Conservation (phyloP, 257 asterid species). For the Nyctanthes arbortristis region DNA sequence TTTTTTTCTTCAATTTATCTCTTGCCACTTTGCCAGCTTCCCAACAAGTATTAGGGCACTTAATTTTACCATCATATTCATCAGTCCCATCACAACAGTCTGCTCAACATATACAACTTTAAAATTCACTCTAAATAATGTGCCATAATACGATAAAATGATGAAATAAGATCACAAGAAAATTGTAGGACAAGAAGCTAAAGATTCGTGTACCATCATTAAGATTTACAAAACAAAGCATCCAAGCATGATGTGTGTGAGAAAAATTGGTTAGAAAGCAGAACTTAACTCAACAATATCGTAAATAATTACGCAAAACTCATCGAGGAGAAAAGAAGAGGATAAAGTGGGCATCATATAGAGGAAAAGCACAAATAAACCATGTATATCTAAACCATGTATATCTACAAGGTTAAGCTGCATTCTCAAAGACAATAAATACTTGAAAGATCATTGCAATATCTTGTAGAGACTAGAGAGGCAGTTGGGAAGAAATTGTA, state of each 20-base stretch:
- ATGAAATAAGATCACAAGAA: not conserved
- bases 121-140: not conserved
- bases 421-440: not conserved
- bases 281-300: not conserved
- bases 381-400: too few relatives aligned
- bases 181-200: not conserved
- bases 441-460: not conserved
- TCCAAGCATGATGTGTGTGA: not conserved
- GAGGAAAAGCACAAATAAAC: not conserved
- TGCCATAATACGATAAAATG: slow-evolving; percentile 5
- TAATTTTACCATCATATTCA: slow-evolving; percentile 76
- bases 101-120: slow-evolving; percentile 38
- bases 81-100: slow-evolving; percentile 99
- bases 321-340: not conserved
- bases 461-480: not conserved
- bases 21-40: slow-evolving; percentile 90
- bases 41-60: slow-evolving; percentile 92
- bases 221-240: not conserved
- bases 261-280: not conserved
- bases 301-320: not conserved
- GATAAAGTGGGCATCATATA: not conserved
- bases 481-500: not conserved
- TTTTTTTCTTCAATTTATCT: slow-evolving; percentile 80
- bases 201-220: not conserved
- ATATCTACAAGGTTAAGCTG: not conserved